Evolutionary conservation across 2,329 filamentous ascomycete species (phyloP), one percentile per base, ranked within the genome.

Genomic region (Aplosporella prunicola): DNA sequence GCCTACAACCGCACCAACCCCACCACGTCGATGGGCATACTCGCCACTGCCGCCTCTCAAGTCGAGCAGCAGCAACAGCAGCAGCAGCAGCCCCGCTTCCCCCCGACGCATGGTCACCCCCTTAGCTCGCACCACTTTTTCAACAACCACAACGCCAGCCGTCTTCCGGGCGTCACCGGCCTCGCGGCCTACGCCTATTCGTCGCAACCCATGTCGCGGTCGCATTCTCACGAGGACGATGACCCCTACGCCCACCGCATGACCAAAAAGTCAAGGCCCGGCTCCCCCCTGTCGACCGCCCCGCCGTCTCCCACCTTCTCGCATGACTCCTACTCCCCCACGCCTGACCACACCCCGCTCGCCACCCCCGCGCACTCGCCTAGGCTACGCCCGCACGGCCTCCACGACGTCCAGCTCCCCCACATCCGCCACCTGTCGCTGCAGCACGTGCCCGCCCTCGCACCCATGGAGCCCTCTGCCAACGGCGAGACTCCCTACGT

Each of bases 321-420:
- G 2, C 87, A 95, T 63, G 87, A 94, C 61, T 95, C 89, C 9
- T 74, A 89, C 31, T 96, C 89, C 8, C 91, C 89, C 4, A 98
- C 89, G 2, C 91, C 89, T 9, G 89, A 96, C 55, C 88, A 95
- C 67, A 96, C 91, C n/a, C 89, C 89, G n/a, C 78, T 96, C 39
- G 89, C 88, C 18, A 98, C 89, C 5, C 89, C 89, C 4, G 89
- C 88, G 28, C 91, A 96, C 62, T 95, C 88, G 13, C 91, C 91
- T 35, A 84, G 91, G 28, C 71, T 98, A 48, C 76, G 88, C 43
- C 85, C 89, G 3, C 81, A 83, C 53, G 75, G 68, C 47, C 68
- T 72, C 44, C 71, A 68, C 47, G 78, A 82, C 47, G 72, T 89
- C 50, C 88, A 95, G 59, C 71, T 96, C 38, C 89, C 91, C 20